These are phyloP conservation scores for Zygosaccharomyces siamensis DNA, from an alignment of 805 yeast species.

Conservation along the genomic window DNA sequence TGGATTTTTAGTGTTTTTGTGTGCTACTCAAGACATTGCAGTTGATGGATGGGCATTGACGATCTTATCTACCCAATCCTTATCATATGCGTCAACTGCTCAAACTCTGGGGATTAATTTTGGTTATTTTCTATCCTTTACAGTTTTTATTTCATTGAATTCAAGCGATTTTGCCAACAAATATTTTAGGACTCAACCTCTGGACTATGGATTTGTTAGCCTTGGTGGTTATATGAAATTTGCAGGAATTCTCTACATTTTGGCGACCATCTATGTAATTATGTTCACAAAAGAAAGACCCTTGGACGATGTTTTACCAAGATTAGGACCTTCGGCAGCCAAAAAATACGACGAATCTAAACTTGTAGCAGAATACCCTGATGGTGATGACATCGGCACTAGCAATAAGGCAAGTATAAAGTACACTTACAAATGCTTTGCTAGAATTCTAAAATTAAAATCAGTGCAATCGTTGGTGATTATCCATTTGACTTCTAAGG, in stretches of 20 bases:
- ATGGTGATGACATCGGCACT: constrained; percentile 29
- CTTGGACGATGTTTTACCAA: constrained; percentile 27
- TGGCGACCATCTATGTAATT: constrained; percentile 58
- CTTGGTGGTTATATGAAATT: constrained; percentile 70
- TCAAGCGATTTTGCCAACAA: constrained; percentile 90
- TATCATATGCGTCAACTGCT: constrained; percentile 93
- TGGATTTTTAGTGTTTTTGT: constrained; percentile 72
- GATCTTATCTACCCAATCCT: constrained; percentile 65
- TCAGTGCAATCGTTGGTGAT: constrained; percentile 70
- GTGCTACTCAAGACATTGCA: constrained; percentile 98
- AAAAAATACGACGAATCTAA: constrained; percentile 20
- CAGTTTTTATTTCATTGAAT: constrained; percentile 84
- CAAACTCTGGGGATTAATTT: constrained; percentile 93
- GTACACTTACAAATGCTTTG: constrained; percentile 61
- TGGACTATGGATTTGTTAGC: constrained; percentile 60
- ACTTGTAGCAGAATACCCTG: constrained; percentile 21
- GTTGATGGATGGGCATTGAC: constrained; percentile 99
- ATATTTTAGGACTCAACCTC: constrained; percentile 61
- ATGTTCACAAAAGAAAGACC: constrained; percentile 71
- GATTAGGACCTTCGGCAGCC: neutral
- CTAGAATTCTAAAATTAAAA: constrained; percentile 59
- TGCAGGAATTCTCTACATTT: constrained; percentile 69
- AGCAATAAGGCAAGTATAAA: constrained; percentile 37
- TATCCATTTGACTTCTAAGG: constrained; percentile 73
- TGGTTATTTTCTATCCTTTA: constrained; percentile 88